Percentiles rank a stretch among this genome's conserved stretches.
phyloP scores from a whole-genome alignment of 495 filamentous ascomycete species.

The Daldinia concentrica region DNA sequence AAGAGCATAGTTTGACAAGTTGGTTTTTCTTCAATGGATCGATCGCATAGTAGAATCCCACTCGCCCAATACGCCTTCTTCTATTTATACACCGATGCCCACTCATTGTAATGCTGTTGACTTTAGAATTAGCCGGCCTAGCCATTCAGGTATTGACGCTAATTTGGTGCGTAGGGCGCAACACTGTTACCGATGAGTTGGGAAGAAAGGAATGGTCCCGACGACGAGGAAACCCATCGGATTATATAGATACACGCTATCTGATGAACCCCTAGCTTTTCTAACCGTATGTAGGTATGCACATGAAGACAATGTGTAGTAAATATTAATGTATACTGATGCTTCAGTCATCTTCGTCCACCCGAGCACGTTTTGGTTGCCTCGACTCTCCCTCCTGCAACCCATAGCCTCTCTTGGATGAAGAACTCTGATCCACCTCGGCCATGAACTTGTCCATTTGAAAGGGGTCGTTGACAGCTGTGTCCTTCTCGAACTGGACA shows the following conservation, averaged over 20 bases:
- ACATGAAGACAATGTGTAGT: slow-evolving; percentile 9
- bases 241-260: background rate
- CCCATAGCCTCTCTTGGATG: slow-evolving; percentile 81
- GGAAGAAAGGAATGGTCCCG: background rate
- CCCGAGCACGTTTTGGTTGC: slow-evolving; percentile 76
- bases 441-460: slow-evolving; percentile 91
- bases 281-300: background rate
- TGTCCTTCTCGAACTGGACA: slow-evolving; percentile 97
- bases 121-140: background rate
- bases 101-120: background rate
- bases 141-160: background rate
- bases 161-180: background rate
- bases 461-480: slow-evolving; percentile 77
- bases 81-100: background rate
- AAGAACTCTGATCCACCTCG: slow-evolving; percentile 72
- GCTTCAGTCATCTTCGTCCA: slow-evolving; percentile 73
- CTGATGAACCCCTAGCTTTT: background rate
- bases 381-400: slow-evolving; percentile 78
- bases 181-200: background rate
- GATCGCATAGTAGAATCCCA: background rate
- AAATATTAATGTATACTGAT: background rate
- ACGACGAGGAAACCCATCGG: background rate
- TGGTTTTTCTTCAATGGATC: background rate
- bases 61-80: background rate
- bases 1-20: background rate